Base-by-base conservation (phyloP, 371 early-diverging fungal genomes). In the Entomophthora muscae region DNA sequence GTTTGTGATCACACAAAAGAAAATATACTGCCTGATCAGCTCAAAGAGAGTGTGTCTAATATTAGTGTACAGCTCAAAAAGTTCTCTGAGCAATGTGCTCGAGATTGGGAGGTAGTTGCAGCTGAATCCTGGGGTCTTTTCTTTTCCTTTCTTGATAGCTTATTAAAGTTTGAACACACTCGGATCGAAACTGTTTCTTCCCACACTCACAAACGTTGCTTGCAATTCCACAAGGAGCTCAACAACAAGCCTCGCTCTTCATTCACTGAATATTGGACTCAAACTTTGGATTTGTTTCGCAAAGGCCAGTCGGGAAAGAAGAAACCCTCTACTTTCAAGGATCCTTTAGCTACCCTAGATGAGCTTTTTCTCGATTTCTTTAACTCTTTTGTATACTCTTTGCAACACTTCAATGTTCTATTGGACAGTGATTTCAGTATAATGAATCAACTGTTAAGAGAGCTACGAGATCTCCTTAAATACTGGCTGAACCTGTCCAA, bases 1-100 rank as follows among this genome's bases (percentile, higher is more conserved):
- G 81, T 81, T 23, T 89, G 89, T 69, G 72, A 80, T 57, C 89
- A 89, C 67, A 78, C 75, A 1, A 79, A 77, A 61, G 79, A 84
- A 5, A 77, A 79, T 54, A 82, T 78, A 61, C 75, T 78, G 57
- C 87, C 86, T 13, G 72, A 78, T 0, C 88, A 89, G 67, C 77
- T 89, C 22, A 88, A 89, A 52, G 69, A 77, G 12, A 85, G 84
- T 61, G 78, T 81, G 21, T 70, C 78, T 23, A 80, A 85, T 3
- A 79, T 83, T 55, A 87, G 85, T 66, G 82, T 80, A 52, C 73
- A 78, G n/a, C 69, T 76, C 23, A 69, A 67, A 53, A 66, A 63
- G 60, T 66, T 42, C 26, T 21, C 28, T 22, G 7, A 3, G 21
- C n/a, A 63, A 22, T 33, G 62, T 64, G 32, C 31, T 2, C 42